These are phyloP conservation scores for Kwoniella europaea DNA, from an alignment of 768 basidiomycete genomes.

Conservation along the genomic window DNA sequence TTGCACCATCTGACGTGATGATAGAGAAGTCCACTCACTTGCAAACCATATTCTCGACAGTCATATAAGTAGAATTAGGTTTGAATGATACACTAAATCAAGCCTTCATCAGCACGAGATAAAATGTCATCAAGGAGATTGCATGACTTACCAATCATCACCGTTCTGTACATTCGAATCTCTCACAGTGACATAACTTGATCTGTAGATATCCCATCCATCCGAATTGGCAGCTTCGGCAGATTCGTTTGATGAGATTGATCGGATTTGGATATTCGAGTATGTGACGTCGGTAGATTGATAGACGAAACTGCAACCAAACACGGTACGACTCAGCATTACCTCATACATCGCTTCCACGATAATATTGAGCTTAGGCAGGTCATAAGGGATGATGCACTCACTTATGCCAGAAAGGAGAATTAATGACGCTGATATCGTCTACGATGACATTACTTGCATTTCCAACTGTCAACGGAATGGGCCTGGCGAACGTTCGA, in stretches of 20 bases:
- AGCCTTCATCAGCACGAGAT: background rate
- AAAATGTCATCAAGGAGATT: too few relatives aligned
- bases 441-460: constrained; percentile 63
- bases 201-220: constrained; percentile 70
- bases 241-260: constrained; percentile 33
- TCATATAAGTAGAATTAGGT: constrained; percentile 66
- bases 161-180: constrained; percentile 61
- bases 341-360: background rate
- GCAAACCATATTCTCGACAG: constrained; percentile 67
- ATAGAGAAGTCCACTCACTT: constrained; percentile 48
- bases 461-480: constrained; percentile 66
- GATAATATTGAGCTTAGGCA: too few relatives aligned
- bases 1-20: too few relatives aligned
- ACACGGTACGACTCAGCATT: background rate
- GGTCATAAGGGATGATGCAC: constrained; percentile 3
- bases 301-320: constrained; percentile 59
- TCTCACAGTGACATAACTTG: constrained; percentile 56
- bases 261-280: constrained; percentile 57
- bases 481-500: constrained; percentile 63
- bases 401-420: constrained; percentile 60
- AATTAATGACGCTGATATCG: constrained; percentile 60
- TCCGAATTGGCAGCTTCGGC: constrained; percentile 58
- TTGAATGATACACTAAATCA: constrained; percentile 63
- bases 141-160: constrained; percentile 54
- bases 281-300: constrained; percentile 61